phyloP scores from a whole-genome alignment of 192 early-diverging fungal genomes.

The Coemansia sp. region DNA sequence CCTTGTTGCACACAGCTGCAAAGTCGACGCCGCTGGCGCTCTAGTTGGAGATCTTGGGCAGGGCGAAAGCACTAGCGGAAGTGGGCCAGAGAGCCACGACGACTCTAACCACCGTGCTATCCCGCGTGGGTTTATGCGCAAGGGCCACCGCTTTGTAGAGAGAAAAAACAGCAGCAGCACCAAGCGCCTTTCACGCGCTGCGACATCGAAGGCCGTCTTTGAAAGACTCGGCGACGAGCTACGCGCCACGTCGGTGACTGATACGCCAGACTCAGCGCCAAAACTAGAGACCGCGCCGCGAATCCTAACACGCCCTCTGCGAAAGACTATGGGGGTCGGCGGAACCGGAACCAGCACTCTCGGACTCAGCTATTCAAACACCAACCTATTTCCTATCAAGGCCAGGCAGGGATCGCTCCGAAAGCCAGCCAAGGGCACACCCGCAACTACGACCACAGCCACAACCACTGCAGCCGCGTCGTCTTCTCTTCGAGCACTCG shows the following conservation, averaged over 20 bases:
- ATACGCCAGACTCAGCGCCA: not conserved
- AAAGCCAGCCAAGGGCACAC: conserved; percentile 13
- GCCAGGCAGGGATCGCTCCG: conserved; percentile 12
- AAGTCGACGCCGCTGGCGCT: not conserved
- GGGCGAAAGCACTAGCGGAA: not conserved
- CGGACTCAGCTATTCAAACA: conserved; percentile 47
- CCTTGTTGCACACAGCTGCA: not conserved
- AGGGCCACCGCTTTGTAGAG: conserved; percentile 1
- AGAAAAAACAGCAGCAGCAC: not conserved
- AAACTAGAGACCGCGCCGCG: conserved; percentile 16
- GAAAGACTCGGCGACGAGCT: conserved; percentile 6
- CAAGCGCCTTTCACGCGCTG: not conserved
- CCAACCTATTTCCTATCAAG: conserved; percentile 51
- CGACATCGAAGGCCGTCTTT: conserved; percentile 5
- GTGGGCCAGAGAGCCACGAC: not conserved
- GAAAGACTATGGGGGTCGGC: conserved; percentile 55
- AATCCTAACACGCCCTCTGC: conserved; percentile 23
- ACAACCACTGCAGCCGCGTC: not conserved
- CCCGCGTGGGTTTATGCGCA: not conserved
- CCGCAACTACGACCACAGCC: not conserved
- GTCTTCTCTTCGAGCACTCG: not conserved
- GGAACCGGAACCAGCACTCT: conserved; percentile 55
- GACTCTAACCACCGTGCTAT: not conserved
- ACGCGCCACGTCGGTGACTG: not conserved
- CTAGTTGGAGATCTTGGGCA: not conserved